Base-by-base conservation (phyloP, 2,329 filamentous ascomycete genomes). In the Penicillium aurantiogriseum region DNA sequence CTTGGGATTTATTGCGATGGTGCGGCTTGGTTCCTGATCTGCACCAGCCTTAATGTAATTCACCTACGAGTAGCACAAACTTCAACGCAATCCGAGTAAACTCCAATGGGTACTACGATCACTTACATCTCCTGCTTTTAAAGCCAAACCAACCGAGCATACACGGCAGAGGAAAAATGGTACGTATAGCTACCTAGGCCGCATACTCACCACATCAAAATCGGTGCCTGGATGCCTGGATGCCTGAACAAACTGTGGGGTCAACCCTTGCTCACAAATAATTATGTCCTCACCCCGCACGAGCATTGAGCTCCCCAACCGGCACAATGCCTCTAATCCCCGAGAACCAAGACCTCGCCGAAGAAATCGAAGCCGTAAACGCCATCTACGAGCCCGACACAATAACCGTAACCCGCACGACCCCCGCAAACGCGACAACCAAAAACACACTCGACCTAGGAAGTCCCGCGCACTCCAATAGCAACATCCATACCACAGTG, bases 381-480 rank as follows among this genome's bases (percentile, higher is more conserved):
- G 76, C 79, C 61, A 82, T 89, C 68, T 90, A 89, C 77, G 82
- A 83, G 62, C 80, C 86, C 59, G 83, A 88, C 65, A 87, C 84
- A 17, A 78, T 87, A 73, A 83, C 81, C 17, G 51, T 76, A 40
- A 71, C 65, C 31, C 64, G 60, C 40, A 66, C 58, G 21, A 51
- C 67, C 25, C 55, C 61, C n/a, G 63, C 61, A 38, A 48, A 62
- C 17, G 61, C 65, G 31, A 60, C 70, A 25, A 51, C 66, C 19
- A 67, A 62, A 21, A 66, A 67, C 39, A 68, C 67, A 1, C 59
- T 73, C 38, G 68, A 71, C 53, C 53, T 71, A 38, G 71, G 69
- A 21, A 61, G 51, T n/a, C 38, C 66, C 23, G 48, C 53, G 4
- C 51, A 64, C 10, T 52, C 59, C 17, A 51, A 54, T 25, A 48